Base-by-base conservation (phyloP, 2,329 filamentous ascomycete species). In the Trichoderma arundinaceum region DNA sequence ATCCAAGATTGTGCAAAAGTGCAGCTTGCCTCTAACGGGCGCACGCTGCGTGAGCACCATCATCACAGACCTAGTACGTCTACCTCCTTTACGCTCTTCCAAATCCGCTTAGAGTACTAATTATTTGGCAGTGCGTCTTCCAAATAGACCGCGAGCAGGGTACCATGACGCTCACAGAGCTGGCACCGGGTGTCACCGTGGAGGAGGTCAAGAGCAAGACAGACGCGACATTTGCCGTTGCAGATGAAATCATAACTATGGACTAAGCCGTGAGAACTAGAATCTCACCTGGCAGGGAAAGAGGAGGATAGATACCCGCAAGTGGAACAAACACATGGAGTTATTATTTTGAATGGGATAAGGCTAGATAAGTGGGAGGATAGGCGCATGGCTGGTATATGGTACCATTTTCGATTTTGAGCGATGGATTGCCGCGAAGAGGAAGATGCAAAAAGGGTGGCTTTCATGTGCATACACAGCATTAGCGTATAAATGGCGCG, bases 161-260 rank as follows among this genome's bases (percentile, higher is more conserved):
- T 1, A 83, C 80, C 0, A 74, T 92, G 46, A 90, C 87, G 0
- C 80, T 93, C 57, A 90, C 88, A 0, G 90, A 93, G 77, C 75
- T 92, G 15, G 90, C 90, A 1, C 87, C 88, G 1, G 89, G 87
- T 0, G 86, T 92, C 0, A 83, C 83, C 12, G 82, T 92, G 1
- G 89, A 92, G 38, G 87, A 91, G 68, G 83, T 93, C 3, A 85
- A 80, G 78, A 80, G 81, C 70, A 92, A 91, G 82, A 93, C 90
- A 1, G 88, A 86, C 60, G 90, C 90, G 0, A 80, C 83, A 44
- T 93, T 92, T 74, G 75, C 77, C 4, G 84, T 92, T 49, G 86
- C 87, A 0, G 80, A 87, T 39, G 75, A 86, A 33, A 64, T 92
- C 51, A 82, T 82, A 70, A 78, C 77, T 2, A 76, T 82, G 79